Evolutionary conservation across 2,329 filamentous ascomycete genomes (phyloP).

Genomic region (Aspergillus sp.): DNA sequence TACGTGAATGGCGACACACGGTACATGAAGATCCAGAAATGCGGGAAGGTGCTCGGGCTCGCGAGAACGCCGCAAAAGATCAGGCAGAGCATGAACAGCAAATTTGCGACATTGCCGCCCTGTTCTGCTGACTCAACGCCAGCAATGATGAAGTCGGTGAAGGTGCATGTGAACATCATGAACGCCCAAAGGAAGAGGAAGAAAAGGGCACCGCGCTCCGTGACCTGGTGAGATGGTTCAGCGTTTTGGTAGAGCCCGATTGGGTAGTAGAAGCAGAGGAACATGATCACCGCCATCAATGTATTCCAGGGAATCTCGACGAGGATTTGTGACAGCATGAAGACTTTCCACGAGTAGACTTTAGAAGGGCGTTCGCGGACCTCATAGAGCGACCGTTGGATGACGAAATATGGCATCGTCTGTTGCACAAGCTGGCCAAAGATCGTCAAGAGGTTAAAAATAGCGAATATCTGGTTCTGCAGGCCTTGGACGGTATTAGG

Average conservation of each 20-base stretch:
- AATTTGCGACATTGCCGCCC: too few species aligned
- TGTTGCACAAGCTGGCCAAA: slow-evolving; percentile 42
- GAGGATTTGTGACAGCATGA: slow-evolving; percentile 78
- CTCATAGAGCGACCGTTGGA: slow-evolving; percentile 76
- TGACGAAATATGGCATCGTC: slow-evolving; percentile 76
- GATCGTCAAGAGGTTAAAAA: slow-evolving; percentile 42
- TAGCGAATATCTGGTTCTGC: slow-evolving; percentile 68
- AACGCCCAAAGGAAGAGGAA: too few species aligned
- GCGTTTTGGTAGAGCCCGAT: neutral
- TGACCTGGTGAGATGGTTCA: too few species aligned
- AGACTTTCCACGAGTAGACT: slow-evolving; percentile 79
- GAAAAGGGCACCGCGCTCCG: too few species aligned
- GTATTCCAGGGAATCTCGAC: slow-evolving; percentile 72
- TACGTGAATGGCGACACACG: neutral
- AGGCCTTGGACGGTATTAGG: slow-evolving; percentile 70
- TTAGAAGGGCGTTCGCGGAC: slow-evolving; percentile 78
- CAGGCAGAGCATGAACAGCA: too few species aligned
- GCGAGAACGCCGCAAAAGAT: neutral
- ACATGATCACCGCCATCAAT: neutral
- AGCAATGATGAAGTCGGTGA: too few species aligned
- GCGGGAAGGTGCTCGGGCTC: neutral
- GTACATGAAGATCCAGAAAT: neutral
- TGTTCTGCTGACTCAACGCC: too few species aligned
- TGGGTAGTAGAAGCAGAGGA: neutral
- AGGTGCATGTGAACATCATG: too few species aligned